Evolutionary conservation across 495 filamentous ascomycete genomes (phyloP).

Genomic region (Tirmania nivea): DNA sequence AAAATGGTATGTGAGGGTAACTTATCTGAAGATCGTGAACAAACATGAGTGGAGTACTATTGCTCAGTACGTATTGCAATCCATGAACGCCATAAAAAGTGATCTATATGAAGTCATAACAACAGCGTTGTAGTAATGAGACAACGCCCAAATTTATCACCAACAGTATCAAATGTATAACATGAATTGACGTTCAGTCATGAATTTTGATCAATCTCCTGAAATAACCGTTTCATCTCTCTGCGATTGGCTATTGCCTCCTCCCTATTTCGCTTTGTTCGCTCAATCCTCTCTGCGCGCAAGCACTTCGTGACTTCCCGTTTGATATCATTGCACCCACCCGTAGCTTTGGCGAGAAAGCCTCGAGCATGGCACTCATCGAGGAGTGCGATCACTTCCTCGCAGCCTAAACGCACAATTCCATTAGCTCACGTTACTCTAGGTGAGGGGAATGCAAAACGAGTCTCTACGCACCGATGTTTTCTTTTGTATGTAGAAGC

Average conservation of each 20-base stretch:
- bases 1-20: too few species aligned
- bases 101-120: too few species aligned
- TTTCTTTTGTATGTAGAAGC: constrained; percentile 78
- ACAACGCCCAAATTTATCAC: too few species aligned
- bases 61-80: too few species aligned
- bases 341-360: constrained; percentile 69
- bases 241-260: constrained; percentile 43
- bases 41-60: too few species aligned
- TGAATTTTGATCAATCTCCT: constrained; percentile 57
- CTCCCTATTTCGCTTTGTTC: constrained; percentile 55
- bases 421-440: neutral
- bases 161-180: too few species aligned
- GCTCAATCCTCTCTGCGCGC: constrained; percentile 50
- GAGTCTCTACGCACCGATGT: constrained; percentile 38
- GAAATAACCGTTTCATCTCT: constrained; percentile 52
- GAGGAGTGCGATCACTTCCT: constrained; percentile 74
- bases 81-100: too few species aligned
- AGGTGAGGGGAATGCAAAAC: neutral
- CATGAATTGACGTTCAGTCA: constrained; percentile 17
- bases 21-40: too few species aligned
- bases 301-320: constrained; percentile 61
- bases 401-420: constrained; percentile 42
- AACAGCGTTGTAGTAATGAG: too few species aligned
- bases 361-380: constrained; percentile 89
- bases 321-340: constrained; percentile 79